Conservation (phyloP, 805 yeast genomes). For the Candida methanosorbosa region DNA sequence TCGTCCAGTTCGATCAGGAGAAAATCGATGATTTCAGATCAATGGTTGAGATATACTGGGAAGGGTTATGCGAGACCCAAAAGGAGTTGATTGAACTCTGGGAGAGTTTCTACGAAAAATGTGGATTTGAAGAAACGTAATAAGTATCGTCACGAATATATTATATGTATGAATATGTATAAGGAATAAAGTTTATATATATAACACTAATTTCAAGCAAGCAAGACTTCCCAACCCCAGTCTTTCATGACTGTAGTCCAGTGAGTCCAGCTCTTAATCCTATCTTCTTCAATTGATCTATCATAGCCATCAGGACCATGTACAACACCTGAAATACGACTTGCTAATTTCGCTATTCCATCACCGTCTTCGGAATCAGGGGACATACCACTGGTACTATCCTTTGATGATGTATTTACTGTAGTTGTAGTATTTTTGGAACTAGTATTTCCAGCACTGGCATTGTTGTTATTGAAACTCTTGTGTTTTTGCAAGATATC, state of each 20-base stretch:
- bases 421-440: too few relatives aligned
- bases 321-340: conserved; percentile 31
- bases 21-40: conserved; percentile 79
- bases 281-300: conserved; percentile 24
- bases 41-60: conserved; percentile 83
- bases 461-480: neutral
- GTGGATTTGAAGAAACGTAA: conserved; percentile 22
- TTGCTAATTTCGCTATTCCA: conserved; percentile 12
- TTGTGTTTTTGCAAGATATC: conserved; percentile 32
- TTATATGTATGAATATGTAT: neutral
- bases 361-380: conserved; percentile 2
- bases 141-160: neutral
- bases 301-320: conserved; percentile 32
- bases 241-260: conserved; percentile 68
- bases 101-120: conserved; percentile 73
- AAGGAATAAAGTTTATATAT: neutral
- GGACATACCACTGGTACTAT: too few relatives aligned
- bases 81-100: conserved; percentile 85
- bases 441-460: neutral
- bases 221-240: conserved; percentile 68
- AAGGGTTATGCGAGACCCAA: conserved; percentile 85
- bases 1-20: conserved; percentile 62
- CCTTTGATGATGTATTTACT: too few relatives aligned
- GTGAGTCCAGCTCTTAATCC: conserved; percentile 44
- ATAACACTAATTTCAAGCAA: conserved; percentile 29